phyloP scores from a whole-genome alignment of 495 filamentous ascomycete genomes.

The Penicillium riverlandense region DNA sequence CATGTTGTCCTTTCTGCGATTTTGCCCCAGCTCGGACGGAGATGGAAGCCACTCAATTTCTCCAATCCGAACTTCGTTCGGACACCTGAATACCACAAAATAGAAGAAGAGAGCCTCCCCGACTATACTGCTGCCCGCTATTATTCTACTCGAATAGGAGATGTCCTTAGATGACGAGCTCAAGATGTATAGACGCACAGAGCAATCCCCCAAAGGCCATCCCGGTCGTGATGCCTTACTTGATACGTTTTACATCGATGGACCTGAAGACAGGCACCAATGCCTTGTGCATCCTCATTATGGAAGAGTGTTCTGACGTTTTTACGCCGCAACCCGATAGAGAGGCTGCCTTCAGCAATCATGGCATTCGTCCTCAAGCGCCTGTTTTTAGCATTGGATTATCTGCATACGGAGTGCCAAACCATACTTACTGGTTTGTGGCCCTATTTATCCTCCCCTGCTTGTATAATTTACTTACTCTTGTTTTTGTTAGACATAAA shows the following conservation, averaged over 20 bases:
- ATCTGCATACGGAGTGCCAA: constrained; percentile 29
- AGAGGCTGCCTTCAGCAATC: constrained; percentile 6
- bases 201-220: too few species aligned
- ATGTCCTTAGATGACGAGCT: too few species aligned
- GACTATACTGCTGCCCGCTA: too few species aligned
- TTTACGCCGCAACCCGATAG: constrained; percentile 8
- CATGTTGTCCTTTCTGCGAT: too few species aligned
- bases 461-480: neutral
- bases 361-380: constrained; percentile 13
- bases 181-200: too few species aligned
- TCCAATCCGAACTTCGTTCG: too few species aligned
- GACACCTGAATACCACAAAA: too few species aligned
- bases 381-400: constrained; percentile 22
- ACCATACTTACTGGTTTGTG: constrained; percentile 23
- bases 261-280: constrained; percentile 15
- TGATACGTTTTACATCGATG: constrained; percentile 15
- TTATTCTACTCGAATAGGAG: neutral
- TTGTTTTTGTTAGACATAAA: constrained; percentile 9
- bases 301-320: constrained; percentile 20
- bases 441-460: neutral
- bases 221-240: too few species aligned
- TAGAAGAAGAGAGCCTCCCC: too few species aligned
- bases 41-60: too few species aligned
- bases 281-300: constrained; percentile 21
- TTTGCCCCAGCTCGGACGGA: too few species aligned